A percentile compares a stretch with the other conserved stretches of the same genome.
phyloP scores from a whole-genome alignment of 257 asterid genomes.

The Haberlea rhodopensis region DNA sequence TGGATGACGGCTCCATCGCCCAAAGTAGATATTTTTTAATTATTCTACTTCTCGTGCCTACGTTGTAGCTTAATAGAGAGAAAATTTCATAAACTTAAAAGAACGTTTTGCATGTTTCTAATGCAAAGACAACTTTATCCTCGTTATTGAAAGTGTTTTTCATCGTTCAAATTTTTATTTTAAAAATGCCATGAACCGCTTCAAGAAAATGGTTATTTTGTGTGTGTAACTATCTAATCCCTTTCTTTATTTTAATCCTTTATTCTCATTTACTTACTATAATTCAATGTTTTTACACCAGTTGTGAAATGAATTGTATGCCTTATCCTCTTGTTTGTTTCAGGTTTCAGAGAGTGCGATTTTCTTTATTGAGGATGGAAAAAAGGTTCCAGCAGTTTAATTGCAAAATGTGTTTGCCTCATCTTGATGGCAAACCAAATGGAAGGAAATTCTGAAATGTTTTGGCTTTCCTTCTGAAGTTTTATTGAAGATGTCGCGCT shows the following conservation, averaged over 20 bases:
- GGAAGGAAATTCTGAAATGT: background rate
- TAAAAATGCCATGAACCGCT: background rate
- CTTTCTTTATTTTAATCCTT: background rate
- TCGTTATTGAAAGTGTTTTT: too few relatives aligned
- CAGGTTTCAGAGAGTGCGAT: background rate
- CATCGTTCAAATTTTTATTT: too few relatives aligned
- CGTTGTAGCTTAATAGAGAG: background rate
- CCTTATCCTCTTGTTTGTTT: background rate
- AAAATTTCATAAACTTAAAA: too few relatives aligned
- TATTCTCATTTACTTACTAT: background rate
- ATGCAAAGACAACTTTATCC: background rate
- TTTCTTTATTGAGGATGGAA: background rate
- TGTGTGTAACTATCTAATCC: background rate
- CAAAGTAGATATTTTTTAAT: too few relatives aligned
- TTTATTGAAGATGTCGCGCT: background rate
- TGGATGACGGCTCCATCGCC: background rate
- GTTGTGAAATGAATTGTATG: too few relatives aligned
- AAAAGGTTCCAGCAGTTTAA: too few relatives aligned
- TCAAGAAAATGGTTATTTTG: background rate
- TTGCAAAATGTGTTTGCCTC: background rate
- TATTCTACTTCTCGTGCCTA: background rate
- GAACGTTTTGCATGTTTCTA: background rate
- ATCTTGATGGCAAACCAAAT: background rate
- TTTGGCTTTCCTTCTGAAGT: background rate
- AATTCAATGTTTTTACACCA: background rate